Evolutionary conservation across 148 eudicot species (phyloP).

Genomic region (Vaccinium corymbosum): DNA sequence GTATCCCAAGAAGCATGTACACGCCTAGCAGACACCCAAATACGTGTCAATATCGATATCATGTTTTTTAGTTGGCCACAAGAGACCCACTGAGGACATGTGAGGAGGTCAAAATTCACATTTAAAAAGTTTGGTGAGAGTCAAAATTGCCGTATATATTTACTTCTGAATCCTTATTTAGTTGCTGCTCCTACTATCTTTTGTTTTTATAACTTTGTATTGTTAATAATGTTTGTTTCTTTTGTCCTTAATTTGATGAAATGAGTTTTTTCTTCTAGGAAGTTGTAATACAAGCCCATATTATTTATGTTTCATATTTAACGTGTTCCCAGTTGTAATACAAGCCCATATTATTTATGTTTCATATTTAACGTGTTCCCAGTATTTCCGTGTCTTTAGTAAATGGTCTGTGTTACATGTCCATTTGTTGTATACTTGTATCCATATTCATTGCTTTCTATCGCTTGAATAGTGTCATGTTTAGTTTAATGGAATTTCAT

Average conservation of each 20-base stretch:
- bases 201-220: neutral
- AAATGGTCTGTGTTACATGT: neutral
- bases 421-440: neutral
- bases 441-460: neutral
- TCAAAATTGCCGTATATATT: neutral
- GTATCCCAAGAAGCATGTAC: neutral
- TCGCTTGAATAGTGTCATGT: neutral
- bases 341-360: neutral
- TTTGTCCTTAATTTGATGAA: neutral
- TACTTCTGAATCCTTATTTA: neutral
- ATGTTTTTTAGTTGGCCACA: neutral
- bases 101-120: neutral
- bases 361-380: neutral
- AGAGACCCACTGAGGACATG: neutral
- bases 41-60: neutral
- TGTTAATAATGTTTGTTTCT: neutral
- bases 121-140: neutral
- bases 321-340: neutral
- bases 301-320: neutral
- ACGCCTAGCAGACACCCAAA: neutral
- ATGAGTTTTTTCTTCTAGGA: neutral
- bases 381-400: neutral
- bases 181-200: neutral
- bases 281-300: neutral
- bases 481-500: constrained; percentile 21